Evolutionary conservation across 305 asterid species (phyloP), one percentile per base, ranked within the genome.

Genomic region (Coffea humblotiana): DNA sequence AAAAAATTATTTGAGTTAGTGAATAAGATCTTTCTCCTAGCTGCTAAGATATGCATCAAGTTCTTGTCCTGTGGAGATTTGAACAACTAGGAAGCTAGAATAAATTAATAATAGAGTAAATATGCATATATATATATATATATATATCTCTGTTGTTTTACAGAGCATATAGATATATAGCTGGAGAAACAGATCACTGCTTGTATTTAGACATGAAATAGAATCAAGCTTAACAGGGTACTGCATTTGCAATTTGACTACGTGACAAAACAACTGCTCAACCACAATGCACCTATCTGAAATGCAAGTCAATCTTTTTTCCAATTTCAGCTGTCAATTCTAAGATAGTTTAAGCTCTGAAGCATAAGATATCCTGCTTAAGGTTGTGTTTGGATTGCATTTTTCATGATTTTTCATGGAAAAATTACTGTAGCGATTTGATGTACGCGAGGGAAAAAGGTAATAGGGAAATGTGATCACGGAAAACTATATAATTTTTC

Each of bases 271-370:
- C 21, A 29, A 32, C 65, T 54, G 21, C 45, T 74, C 68, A 52
- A 16, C 27, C 19, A 73, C 8, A 54, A 48, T 8, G 77, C n/a
- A 52, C 67, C 47, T 52, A 54, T 52, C 49, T 29, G 48, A 52
- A 74, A 74, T 3, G 25, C 7, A 74, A 54, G 65, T 16, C 68
- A 74, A 74, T 56, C 68, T 11, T 66, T 71, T 12, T n/a, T 47
- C 14, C n/a, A 3, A 48, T 47, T 71, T 71, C 61, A 71, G 60
- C 60, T 71, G 43, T 71, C 60, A 71, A 71, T 71, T 71, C 43
- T 71, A 0, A 25, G 10, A 48, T 71, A 10, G 75, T 47, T 40
- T 71, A 11, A 71, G 25, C 37, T 45, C 37, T 12, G 16, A 45
- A 47, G 58, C 58, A 45, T 21, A 66, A 66, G n/a, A 66, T 32